Percentiles rank a stretch among this genome's conserved stretches.
Evolutionary conservation across 108 stramenopile genomes (phyloP).

Genomic region (Nitzschia sp.): DNA sequence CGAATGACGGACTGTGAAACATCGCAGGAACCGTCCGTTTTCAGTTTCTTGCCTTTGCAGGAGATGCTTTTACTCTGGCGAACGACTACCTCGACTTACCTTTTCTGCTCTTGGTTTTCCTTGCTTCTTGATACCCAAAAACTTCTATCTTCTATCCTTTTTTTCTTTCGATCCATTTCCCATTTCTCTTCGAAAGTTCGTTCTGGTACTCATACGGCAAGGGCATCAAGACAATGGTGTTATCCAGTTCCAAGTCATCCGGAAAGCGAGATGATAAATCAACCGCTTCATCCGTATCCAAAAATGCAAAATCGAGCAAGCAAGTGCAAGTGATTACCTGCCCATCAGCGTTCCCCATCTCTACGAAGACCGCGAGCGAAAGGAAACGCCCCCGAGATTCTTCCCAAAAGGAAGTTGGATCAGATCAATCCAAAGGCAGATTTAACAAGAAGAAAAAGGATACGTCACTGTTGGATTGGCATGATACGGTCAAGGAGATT

Average conservation of each 20-base stretch:
- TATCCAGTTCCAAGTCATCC: not conserved
- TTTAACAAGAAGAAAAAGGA: slow-evolving; percentile 12
- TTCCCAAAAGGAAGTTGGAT: not conserved
- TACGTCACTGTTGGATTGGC: slow-evolving; percentile 51
- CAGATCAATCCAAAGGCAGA: slow-evolving; percentile 14
- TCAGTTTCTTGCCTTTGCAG: no score
- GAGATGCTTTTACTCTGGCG: no score
- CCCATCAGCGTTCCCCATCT: slow-evolving; percentile 69
- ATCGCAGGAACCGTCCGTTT: no score
- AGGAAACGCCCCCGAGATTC: slow-evolving; percentile 4
- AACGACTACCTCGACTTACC: no score
- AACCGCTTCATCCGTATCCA: not conserved
- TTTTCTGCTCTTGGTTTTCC: no score
- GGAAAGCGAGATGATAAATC: not conserved
- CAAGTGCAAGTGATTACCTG: slow-evolving; percentile 55
- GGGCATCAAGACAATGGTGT: no score
- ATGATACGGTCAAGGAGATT: slow-evolving; percentile 72
- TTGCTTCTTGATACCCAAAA: no score
- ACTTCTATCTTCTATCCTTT: no score
- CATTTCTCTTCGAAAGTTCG: no score
- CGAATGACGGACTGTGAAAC: no score
- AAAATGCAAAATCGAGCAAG: slow-evolving; percentile 4
- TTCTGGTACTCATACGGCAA: no score
- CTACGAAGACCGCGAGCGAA: slow-evolving; percentile 26
- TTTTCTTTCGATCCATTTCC: no score